These are phyloP conservation scores for Candida freyschussii DNA, from an alignment of 1,139 yeast genomes.

Conservation along the genomic window DNA sequence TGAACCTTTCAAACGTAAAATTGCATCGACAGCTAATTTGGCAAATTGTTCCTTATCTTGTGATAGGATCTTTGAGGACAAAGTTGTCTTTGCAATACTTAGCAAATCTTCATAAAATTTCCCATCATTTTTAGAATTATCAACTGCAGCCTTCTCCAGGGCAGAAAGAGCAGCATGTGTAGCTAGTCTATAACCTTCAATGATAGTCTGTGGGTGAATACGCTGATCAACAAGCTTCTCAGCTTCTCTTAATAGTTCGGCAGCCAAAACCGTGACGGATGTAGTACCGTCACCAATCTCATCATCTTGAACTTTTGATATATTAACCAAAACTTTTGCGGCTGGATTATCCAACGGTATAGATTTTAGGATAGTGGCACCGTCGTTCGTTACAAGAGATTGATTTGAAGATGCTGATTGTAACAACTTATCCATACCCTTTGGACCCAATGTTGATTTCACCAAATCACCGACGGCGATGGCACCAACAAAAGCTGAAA, in stretches of 20 bases:
- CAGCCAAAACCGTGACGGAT: slow-evolving; percentile 90
- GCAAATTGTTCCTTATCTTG: slow-evolving; percentile 92
- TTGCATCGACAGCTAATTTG: slow-evolving; percentile 89
- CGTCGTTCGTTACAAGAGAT: slow-evolving; percentile 90
- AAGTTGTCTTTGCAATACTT: slow-evolving; percentile 87
- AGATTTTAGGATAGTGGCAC: slow-evolving; percentile 92
- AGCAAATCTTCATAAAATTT: slow-evolving; percentile 73
- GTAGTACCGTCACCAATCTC: slow-evolving; percentile 99
- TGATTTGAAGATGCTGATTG: slow-evolving; percentile 80
- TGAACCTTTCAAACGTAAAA: slow-evolving; percentile 84
- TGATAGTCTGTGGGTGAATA: slow-evolving; percentile 96
- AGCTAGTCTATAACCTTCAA: slow-evolving; percentile 93
- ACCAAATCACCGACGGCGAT: slow-evolving; percentile 98
- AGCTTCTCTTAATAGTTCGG: slow-evolving; percentile 92
- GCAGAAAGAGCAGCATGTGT: slow-evolving; percentile 78
- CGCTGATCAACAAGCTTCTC: slow-evolving; percentile 88
- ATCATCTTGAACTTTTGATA: slow-evolving; percentile 96
- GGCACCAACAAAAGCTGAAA: slow-evolving; percentile 96
- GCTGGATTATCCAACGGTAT: slow-evolving; percentile 98
- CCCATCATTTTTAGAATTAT: slow-evolving; percentile 57
- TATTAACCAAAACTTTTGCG: slow-evolving; percentile 93
- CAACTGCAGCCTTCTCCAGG: slow-evolving; percentile 70
- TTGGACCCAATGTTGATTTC: slow-evolving; percentile 94
- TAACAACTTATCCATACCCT: slow-evolving; percentile 94
- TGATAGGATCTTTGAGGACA: slow-evolving; percentile 88